Evolutionary conservation across 306 rosid genomes (phyloP).

Genomic region (Begonia fuchsioides): DNA sequence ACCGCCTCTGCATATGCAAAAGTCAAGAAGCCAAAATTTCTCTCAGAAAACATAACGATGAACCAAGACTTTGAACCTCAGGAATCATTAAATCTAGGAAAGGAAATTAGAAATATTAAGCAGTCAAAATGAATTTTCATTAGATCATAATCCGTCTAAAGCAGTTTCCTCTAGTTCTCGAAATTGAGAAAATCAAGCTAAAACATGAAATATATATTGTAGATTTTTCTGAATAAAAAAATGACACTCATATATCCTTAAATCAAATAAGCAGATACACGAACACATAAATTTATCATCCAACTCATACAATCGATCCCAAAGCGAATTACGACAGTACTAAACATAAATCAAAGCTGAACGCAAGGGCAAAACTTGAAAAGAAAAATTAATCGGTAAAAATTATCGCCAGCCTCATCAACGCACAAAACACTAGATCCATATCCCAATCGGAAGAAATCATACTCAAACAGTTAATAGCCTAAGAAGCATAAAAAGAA

Average conservation of each 20-base stretch:
- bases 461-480: constrained; percentile 2
- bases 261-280: neutral
- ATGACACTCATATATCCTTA: too few species aligned
- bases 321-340: neutral
- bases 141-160: too few species aligned
- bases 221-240: too few species aligned
- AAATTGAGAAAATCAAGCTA: too few species aligned
- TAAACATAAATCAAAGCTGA: neutral
- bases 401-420: neutral
- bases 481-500: neutral
- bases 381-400: neutral
- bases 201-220: too few species aligned
- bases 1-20: constrained; percentile 32
- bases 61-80: neutral
- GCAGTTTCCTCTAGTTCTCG: too few species aligned
- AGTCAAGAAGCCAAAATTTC: neutral
- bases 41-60: neutral
- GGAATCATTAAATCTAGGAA: too few species aligned
- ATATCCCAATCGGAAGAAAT: constrained; percentile 4
- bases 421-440: constrained; percentile 16
- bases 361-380: neutral
- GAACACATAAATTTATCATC: neutral
- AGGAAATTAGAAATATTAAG: too few species aligned
- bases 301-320: neutral
- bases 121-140: too few species aligned